phyloP scores from a whole-genome alignment of 192 early-diverging fungal genomes.

The Chytriomyces hyalinus region DNA sequence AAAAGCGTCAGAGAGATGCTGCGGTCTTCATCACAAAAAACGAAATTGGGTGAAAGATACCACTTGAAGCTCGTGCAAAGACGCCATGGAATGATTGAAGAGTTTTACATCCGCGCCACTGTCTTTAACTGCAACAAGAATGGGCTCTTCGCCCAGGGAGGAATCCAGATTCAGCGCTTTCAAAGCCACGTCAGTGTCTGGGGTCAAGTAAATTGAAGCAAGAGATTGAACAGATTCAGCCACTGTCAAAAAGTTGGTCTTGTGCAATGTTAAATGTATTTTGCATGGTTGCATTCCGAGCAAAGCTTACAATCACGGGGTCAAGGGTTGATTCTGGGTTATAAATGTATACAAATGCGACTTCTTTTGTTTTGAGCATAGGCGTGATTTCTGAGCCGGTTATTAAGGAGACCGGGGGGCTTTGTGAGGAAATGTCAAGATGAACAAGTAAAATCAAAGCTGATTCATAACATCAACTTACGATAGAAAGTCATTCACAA shows the following conservation, averaged over 20 bases:
- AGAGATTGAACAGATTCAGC: conserved; percentile 27
- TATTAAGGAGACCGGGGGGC: conserved; percentile 16
- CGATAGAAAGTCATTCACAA: conserved; percentile 36
- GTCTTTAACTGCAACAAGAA: conserved; percentile 14
- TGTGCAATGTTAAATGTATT: no score
- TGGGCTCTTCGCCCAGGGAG: not conserved
- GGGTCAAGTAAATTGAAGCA: conserved; percentile 23
- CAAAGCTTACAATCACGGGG: not conserved
- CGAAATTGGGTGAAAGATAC: not conserved
- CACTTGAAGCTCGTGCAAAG: not conserved
- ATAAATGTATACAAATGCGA: conserved; percentile 36
- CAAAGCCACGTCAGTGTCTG: conserved; percentile 13
- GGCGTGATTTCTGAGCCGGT: not conserved
- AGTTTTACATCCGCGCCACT: conserved; percentile 29
- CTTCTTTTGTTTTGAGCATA: conserved; percentile 17
- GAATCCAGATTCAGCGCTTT: not conserved
- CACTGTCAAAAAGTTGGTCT: conserved; percentile 35
- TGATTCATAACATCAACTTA: not conserved
- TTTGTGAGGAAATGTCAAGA: not conserved
- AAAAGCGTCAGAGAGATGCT: not conserved
- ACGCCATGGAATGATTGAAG: conserved; percentile 11
- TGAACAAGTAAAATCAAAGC: not conserved
- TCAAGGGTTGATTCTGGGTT: conserved; percentile 19
- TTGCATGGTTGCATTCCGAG: no score
- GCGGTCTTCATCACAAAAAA: not conserved